Base-by-base conservation (phyloP, 345 rosid genomes). In the Aquilaria yunnanensis region DNA sequence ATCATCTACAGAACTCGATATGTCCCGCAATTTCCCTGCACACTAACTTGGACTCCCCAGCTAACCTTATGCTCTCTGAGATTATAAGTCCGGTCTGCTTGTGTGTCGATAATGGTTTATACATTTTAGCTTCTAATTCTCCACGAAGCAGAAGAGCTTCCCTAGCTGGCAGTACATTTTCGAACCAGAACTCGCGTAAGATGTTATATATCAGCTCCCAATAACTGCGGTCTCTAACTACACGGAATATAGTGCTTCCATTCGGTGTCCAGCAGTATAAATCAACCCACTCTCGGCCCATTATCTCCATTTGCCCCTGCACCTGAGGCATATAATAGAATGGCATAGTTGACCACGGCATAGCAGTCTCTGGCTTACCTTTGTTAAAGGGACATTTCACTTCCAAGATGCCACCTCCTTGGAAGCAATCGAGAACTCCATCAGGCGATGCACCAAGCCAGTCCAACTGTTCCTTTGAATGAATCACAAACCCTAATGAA, bases 381-480 rank as follows among this genome's bases (percentile, higher is more conserved):
- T 88, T 93, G 83, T 93, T 93, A 70, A 78, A 93, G 0, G 98
- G 98, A 54, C 97, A 93, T 60, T 93, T 93, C 64, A 93, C 96
- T 80, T 93, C 98, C 51, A 90, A 69, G 65, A 93, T 74, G 48
- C 98, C 98, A 51, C 84, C 88, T 33, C 74, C 87, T 0, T 73
- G 84, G 72, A 74, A 68, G 67, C 79, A 69, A 59, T 69, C 87
- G 0, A 90, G 92, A 69, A 93, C 79, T 34, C 97, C 98, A 72
- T 93, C 98, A 0, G 98, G 97, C 3, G 98, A 93, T 32, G 92
- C 98, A 13, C 98, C 99, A n/a, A 88, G 77, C 97, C 97, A 90
- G 41, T 73, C 74, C 49, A 79, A 64, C 58, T 62, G 73, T 61
- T 85, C 75, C 55, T 83, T 79, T 0, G 90, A 63, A 78, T 93